Evolutionary conservation across 106 monocot genomes (phyloP).

Genomic region (Platanthera guangdongensis): DNA sequence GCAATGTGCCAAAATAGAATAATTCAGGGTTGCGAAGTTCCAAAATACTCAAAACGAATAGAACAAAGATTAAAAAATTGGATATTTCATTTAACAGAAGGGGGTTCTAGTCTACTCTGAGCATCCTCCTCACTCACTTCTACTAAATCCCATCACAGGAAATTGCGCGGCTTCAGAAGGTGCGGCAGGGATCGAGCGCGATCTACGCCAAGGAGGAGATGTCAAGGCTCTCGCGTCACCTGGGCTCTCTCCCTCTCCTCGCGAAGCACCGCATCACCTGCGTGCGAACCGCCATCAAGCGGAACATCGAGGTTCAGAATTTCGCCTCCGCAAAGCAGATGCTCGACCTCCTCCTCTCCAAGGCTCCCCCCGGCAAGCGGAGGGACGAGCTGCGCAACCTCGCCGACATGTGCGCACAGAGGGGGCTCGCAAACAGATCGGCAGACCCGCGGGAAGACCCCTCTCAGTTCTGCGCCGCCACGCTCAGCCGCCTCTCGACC

Average conservation of each 20-base stretch:
- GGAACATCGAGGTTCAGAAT: constrained; percentile 98
- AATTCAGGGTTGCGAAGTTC: too few relatives aligned
- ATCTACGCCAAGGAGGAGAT: constrained; percentile 94
- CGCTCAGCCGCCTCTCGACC: constrained; percentile 78
- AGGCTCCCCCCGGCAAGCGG: constrained; percentile 74
- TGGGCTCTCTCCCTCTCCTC: constrained; percentile 75
- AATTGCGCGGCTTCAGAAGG: constrained; percentile 81
- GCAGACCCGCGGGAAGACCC: constrained; percentile 88
- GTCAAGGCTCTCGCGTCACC: constrained; percentile 87
- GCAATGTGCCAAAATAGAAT: too few relatives aligned
- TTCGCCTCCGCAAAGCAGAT: constrained; percentile 72
- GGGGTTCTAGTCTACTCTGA: too few relatives aligned
- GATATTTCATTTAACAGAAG: too few relatives aligned
- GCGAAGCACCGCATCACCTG: constrained; percentile 95
- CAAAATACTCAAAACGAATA: too few relatives aligned
- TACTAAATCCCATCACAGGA: constrained; percentile 31
- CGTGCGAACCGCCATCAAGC: constrained; percentile 84
- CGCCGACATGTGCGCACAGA: constrained; percentile 70
- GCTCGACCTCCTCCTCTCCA: constrained; percentile 84
- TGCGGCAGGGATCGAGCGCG: constrained; percentile 61
- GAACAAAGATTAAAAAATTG: too few relatives aligned
- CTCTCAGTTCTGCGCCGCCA: constrained; percentile 87
- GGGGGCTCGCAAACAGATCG: constrained; percentile 75
- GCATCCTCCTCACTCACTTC: too few relatives aligned
- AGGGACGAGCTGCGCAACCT: constrained; percentile 82